Conservation (phyloP, 345 rosid genomes). For the Gynandropsis gynandra region DNA sequence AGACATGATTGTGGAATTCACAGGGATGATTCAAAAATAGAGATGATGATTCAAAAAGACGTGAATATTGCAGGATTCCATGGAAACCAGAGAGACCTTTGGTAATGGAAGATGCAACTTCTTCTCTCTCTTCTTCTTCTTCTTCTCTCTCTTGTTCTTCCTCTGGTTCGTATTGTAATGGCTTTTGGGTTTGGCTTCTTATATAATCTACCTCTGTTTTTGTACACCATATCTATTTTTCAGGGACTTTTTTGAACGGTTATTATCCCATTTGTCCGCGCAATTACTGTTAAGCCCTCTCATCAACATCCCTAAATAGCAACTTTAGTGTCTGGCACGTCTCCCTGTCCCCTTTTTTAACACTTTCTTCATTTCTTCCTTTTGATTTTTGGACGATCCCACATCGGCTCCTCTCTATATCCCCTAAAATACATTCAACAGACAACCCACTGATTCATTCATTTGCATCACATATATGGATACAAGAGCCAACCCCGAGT, state of each 20-base stretch:
- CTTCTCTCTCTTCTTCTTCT: no score
- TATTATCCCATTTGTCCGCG: conserved; percentile 18
- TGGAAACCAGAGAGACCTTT: no score
- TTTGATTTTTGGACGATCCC: background rate
- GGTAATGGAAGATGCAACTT: no score
- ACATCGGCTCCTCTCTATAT: no score
- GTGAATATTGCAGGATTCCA: no score
- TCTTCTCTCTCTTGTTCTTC: background rate
- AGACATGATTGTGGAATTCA: background rate
- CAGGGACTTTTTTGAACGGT: conserved; percentile 27
- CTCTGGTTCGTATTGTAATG: conserved; percentile 5
- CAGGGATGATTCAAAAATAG: no score
- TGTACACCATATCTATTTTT: conserved; percentile 14
- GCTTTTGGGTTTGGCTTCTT: conserved; percentile 13
- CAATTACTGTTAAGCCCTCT: conserved; percentile 25
- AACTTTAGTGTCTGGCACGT: conserved; percentile 26
- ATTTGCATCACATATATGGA: no score
- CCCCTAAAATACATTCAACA: no score
- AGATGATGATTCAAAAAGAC: no score
- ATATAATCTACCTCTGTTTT: conserved; percentile 4
- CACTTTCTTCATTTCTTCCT: background rate
- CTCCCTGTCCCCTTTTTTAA: conserved; percentile 14
- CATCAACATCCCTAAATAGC: background rate
- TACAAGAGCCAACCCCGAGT: no score
- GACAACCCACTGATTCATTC: no score